A percentile compares a stretch with the other conserved stretches of the same genome.
Evolutionary conservation across 345 rosid genomes (phyloP).

Genomic region (Firmiana major): DNA sequence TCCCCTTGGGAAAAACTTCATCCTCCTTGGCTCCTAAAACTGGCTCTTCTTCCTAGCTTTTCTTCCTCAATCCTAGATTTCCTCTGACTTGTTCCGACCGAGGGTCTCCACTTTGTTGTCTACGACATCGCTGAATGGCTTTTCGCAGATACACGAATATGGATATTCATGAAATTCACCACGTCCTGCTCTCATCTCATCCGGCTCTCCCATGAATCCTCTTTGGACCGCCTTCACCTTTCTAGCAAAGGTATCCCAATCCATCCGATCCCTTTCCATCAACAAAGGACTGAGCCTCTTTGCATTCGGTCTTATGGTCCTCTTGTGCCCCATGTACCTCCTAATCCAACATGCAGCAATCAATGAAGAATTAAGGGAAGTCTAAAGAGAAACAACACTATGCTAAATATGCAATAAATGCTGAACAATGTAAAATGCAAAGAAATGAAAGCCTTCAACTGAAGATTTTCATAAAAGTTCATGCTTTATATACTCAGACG

Average conservation of each 20-base stretch:
- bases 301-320: conserved; percentile 90
- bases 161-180: conserved; percentile 95
- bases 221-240: conserved; percentile 81
- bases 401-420: background rate
- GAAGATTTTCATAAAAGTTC: background rate
- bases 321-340: conserved; percentile 93
- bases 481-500: background rate
- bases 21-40: conserved; percentile 27
- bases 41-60: conserved; percentile 14
- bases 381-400: background rate
- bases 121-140: conserved; percentile 35
- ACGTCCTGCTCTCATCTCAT: conserved; percentile 76
- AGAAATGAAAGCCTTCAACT: background rate
- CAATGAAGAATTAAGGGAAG: background rate
- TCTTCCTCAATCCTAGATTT: conserved; percentile 26
- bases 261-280: conserved; percentile 59
- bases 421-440: background rate
- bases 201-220: conserved; percentile 99
- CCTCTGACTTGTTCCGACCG: conserved; percentile 10
- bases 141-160: conserved; percentile 72
- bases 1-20: background rate
- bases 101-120: conserved; percentile 21
- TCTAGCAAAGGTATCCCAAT: conserved; percentile 72
- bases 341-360: conserved; percentile 31
- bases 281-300: conserved; percentile 78